Conservation (phyloP, 768 basidiomycete genomes). For the Kockovaella imperatae region DNA sequence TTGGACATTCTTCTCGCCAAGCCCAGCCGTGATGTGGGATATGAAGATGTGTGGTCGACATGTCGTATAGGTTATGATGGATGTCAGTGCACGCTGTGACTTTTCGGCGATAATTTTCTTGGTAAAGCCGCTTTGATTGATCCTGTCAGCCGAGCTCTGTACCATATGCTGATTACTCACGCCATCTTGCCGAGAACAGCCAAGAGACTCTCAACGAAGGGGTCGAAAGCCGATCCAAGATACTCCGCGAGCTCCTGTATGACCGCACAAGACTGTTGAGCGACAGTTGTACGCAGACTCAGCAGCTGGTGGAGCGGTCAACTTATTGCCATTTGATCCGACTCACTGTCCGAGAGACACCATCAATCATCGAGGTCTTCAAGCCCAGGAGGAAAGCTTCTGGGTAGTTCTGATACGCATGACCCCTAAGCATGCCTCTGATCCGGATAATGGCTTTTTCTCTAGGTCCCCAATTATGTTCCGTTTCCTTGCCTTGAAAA, state of each 20-base stretch:
- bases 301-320: constrained; percentile 54
- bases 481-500: constrained; percentile 82
- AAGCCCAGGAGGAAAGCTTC: constrained; percentile 68
- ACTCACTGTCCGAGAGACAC: constrained; percentile 74
- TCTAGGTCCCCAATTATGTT: constrained; percentile 85
- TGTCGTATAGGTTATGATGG: constrained; percentile 64
- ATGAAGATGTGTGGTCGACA: constrained; percentile 63
- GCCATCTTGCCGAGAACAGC: constrained; percentile 77
- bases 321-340: background rate
- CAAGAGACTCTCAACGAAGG: constrained; percentile 67
- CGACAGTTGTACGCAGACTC: constrained; percentile 85
- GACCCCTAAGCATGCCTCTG: constrained; percentile 82
- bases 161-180: constrained; percentile 9
- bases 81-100: constrained; percentile 63
- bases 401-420: constrained; percentile 63
- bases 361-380: constrained; percentile 70
- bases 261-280: constrained; percentile 66
- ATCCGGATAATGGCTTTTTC: constrained; percentile 70
- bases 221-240: constrained; percentile 65
- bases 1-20: constrained; percentile 76
- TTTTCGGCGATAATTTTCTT: constrained; percentile 86
- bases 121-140: constrained; percentile 54
- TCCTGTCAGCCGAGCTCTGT: background rate
- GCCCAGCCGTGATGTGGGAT: constrained; percentile 58
- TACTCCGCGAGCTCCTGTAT: constrained; percentile 64